These are phyloP conservation scores for Aspergillus fischeri DNA, from an alignment of 2,329 filamentous ascomycete genomes.

Conservation along the genomic window DNA sequence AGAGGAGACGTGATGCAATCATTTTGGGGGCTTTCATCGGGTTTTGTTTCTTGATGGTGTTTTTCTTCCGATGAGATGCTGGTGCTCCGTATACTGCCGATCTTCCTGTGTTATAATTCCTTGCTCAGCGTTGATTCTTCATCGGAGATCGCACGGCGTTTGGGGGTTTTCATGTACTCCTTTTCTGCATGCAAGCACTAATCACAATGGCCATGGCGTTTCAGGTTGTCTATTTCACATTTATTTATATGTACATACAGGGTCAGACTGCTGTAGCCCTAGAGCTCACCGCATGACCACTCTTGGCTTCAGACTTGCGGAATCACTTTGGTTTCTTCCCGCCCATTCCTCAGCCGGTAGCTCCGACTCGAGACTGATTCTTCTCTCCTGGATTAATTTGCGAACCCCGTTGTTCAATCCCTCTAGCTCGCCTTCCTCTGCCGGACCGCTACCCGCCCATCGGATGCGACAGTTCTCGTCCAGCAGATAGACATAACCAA, in stretches of 20 bases:
- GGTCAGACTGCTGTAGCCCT: neutral
- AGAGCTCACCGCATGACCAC: constrained; percentile 14
- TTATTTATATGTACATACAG: constrained; percentile 13
- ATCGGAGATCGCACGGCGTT: neutral
- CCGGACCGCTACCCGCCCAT: constrained; percentile 75
- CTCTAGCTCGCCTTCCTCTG: constrained; percentile 39
- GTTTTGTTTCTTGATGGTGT: constrained; percentile 81
- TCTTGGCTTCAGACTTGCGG: constrained; percentile 12
- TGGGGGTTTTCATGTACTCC: neutral
- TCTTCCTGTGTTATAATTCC: constrained; percentile 5
- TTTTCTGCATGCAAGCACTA: neutral
- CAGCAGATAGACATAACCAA: constrained; percentile 89
- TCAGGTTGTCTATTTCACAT: constrained; percentile 9
- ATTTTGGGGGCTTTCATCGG: constrained; percentile 91
- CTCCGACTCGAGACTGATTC: constrained; percentile 19
- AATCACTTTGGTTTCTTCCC: constrained; percentile 1
- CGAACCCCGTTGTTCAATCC: constrained; percentile 40
- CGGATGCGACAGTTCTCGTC: constrained; percentile 84
- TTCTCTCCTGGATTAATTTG: constrained; percentile 41
- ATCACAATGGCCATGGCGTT: neutral
- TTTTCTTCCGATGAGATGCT: constrained; percentile 64
- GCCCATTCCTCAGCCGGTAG: constrained; percentile 19
- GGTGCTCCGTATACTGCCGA: neutral
- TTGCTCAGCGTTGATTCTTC: constrained; percentile 5
- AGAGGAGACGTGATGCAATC: constrained; percentile 91